Conservation (phyloP, 1,284 basidiomycete genomes). For the Inonotus obliquus region DNA sequence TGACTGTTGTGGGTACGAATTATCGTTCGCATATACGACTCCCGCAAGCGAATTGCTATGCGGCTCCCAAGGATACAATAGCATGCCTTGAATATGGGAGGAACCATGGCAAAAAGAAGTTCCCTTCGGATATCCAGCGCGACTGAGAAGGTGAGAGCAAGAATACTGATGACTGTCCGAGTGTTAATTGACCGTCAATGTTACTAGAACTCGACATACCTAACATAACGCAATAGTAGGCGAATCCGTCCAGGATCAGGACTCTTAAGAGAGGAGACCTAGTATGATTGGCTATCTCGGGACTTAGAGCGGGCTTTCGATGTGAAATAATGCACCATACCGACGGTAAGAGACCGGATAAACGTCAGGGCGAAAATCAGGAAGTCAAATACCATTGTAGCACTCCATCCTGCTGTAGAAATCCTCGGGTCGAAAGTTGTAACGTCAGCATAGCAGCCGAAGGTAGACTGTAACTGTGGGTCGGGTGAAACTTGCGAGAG, state of each 20-base stretch:
- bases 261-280: constrained; percentile 5
- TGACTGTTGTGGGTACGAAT: not conserved
- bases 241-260: constrained; percentile 5
- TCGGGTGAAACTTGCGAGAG: not conserved
- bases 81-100: constrained; percentile 5
- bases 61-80: constrained; percentile 5
- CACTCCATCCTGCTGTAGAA: not conserved
- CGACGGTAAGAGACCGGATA: not conserved
- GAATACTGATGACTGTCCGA: not conserved
- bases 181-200: not conserved
- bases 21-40: not conserved
- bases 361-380: constrained; percentile 1
- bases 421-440: not conserved
- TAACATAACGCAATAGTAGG: constrained; percentile 8
- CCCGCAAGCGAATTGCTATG: not conserved
- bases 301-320: not conserved
- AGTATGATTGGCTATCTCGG: not conserved
- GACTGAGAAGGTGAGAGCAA: not conserved
- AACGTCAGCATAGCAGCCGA: constrained; percentile 3
- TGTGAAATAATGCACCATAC: not conserved
- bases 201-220: not conserved
- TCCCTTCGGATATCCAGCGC: not conserved
- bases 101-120: not conserved
- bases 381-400: constrained; percentile 3
- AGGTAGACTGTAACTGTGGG: not conserved